Base-by-base conservation (phyloP, 139 green algal species). In the Gonium pectorale region DNA sequence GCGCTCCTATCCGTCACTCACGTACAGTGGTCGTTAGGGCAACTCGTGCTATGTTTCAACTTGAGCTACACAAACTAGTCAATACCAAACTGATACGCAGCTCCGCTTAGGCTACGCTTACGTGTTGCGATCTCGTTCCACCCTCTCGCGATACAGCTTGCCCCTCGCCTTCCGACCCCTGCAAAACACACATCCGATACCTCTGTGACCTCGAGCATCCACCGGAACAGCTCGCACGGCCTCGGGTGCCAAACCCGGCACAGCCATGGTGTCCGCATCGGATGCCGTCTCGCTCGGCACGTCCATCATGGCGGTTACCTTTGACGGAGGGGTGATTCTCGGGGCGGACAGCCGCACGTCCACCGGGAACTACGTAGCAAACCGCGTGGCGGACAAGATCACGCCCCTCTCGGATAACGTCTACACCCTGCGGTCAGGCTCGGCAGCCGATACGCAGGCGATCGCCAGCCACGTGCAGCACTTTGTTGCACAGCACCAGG, bases 361-460 rank as follows among this genome's bases (percentile, higher is more conserved):
- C 43, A 98, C 93, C 8, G 96, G 96, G 26, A 93, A 85, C 33
- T 99, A 99, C 78, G 87, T 99, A 27, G 96, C 95, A 8, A 99
- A 99, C 83, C 88, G 97, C 27, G 93, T 91, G 0, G 94, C 94
- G 29, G 94, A 99, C 89, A 99, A 99, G 89, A 93, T 94, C 67
- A 94, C 92, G 19, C 89, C 90, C n/a, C 67, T 94, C 2, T 77
- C 87, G 37, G 90, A 95, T 54, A 89, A 87, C 5, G 87, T 95
- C 0, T 95, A 93, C 86, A 79, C 91, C 9, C 87, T 92, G 27
- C 80, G 92, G 35, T 93, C 89, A 22, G 92, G 92, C 9, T 92
- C 87, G 46, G 92, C 90, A 15, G 80, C 86, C 17, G 90, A 95
- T 67, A 94, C 92, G 19, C 86, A 94, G 81, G 90, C 92, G 11